Base-by-base conservation (phyloP, 345 rosid species). In the Sonneratia alba region DNA sequence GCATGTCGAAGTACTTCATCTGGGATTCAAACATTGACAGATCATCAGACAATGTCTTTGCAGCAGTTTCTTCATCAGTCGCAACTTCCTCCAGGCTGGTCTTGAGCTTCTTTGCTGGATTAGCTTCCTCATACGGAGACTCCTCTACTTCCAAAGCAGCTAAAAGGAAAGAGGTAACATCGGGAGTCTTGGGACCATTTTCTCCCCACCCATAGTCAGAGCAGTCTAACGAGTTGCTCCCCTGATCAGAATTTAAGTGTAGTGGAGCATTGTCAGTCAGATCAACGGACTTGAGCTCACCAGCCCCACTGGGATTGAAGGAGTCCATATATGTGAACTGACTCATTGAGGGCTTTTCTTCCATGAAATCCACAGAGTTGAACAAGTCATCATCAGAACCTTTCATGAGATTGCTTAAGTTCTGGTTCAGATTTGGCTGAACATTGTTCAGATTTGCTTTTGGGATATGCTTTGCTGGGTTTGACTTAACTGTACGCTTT, bases 121-220 rank as follows among this genome's bases (percentile, higher is more conserved):
- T 87, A 42, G 83, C 81, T 78, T 83, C 88, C 77, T 89, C 97
- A 71, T 84, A 83, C 36, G 69, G 77, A 73, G 82, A 81, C 75
- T 86, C 88, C 69, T 85, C 87, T 47, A 76, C 68, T 74, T 81
- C 91, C 24, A 81, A 38, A 3, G 81, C 74, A 42, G 83, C 81
- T 47, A 82, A 74, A 45, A 91, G 74, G 37, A 81, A 81, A 70
- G 95, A 91, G 27, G 92, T 81, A 69, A 91, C 86, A 72, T 94
- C 98, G 13, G 96, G 95, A 72, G 98, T 94, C 74, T 78, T 87
- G 36, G 87, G 63, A 43, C 77, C 87, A 73, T 87, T 91, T 40
- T 87, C 97, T 49, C 86, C 84, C 96, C 96, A 90, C 40, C 80
- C 87, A 53, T 86, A 87, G 79, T 94, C 97, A 5, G 96, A 85